phyloP scores from a whole-genome alignment of 140 eudicot genomes.

The Oenanthe javanica region DNA sequence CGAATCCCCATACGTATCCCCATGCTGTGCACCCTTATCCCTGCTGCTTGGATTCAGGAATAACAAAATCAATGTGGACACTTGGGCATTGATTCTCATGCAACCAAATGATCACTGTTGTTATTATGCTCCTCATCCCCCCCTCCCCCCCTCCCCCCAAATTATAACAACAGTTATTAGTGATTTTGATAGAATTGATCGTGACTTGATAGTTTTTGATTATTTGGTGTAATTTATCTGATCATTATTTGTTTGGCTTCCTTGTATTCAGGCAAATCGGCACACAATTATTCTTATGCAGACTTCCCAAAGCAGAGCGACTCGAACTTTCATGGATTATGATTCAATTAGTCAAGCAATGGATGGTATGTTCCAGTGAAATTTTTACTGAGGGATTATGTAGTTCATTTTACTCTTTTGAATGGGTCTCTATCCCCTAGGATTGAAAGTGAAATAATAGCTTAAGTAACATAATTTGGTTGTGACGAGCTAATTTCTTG shows the following conservation, averaged over 20 bases:
- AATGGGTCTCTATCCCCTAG: background rate
- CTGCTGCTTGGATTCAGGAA: background rate
- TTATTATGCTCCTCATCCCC: background rate
- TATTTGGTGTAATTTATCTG: background rate
- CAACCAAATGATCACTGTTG: background rate
- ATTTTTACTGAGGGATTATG: background rate
- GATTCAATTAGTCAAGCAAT: slow-evolving; percentile 80
- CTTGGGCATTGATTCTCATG: background rate
- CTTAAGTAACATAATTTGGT: background rate
- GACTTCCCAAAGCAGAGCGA: slow-evolving; percentile 73
- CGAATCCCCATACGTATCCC: too few species aligned
- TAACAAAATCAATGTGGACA: background rate
- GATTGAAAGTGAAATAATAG: background rate
- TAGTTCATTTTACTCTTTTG: background rate
- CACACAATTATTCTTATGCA: slow-evolving; percentile 97
- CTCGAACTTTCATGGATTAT: slow-evolving; percentile 90
- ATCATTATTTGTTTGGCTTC: slow-evolving; percentile 9
- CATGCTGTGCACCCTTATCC: too few species aligned
- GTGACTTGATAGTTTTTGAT: background rate
- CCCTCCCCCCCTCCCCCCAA: too few species aligned
- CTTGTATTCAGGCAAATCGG: slow-evolving; percentile 54
- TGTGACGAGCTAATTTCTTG: background rate
- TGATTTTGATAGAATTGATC: background rate
- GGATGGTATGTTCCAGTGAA: slow-evolving; percentile 52
- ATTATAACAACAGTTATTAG: background rate